Percentiles rank a stretch among this genome's conserved stretches.
These are phyloP conservation scores for Fusarium nodosum DNA, from an alignment of 2,329 filamentous ascomycete genomes.

Conservation along the genomic window DNA sequence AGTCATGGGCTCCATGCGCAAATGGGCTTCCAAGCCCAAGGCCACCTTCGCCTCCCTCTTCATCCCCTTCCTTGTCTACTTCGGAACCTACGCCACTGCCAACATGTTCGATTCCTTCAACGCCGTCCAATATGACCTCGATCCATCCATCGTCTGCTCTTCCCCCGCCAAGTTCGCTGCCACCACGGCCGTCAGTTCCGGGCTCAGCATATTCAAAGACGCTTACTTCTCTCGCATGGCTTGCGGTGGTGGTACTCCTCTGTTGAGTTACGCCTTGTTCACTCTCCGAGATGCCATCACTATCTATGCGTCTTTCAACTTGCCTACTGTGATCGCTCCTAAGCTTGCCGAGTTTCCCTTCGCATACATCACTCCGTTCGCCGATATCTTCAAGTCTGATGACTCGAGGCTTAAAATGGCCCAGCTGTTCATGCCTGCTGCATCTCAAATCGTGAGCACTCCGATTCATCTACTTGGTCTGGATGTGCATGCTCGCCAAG, in stretches of 20 bases:
- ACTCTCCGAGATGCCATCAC: conserved; percentile 45
- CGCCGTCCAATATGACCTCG: conserved; percentile 33
- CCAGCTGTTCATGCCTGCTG: conserved; percentile 44
- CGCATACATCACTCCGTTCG: conserved; percentile 33
- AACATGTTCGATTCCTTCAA: conserved; percentile 48
- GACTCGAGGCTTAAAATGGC: conserved; percentile 46
- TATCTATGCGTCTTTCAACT: conserved; percentile 47
- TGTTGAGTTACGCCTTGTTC: conserved; percentile 45
- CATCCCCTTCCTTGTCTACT: conserved; percentile 48
- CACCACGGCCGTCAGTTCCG: conserved; percentile 44
- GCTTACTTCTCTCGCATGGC: conserved; percentile 43
- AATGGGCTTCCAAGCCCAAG: conserved; percentile 44
- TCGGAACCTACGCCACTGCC: conserved; percentile 48
- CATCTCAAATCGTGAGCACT: conserved; percentile 44
- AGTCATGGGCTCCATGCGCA: conserved; percentile 40
- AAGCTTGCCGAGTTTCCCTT: conserved; percentile 44
- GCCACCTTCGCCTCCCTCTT: conserved; percentile 41
- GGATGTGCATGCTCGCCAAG: conserved; percentile 40
- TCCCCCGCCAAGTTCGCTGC: conserved; percentile 46
- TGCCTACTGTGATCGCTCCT: conserved; percentile 44
- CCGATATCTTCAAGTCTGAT: conserved; percentile 39
- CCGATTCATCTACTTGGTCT: conserved; percentile 46
- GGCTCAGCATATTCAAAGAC: conserved; percentile 45
- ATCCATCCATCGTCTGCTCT: conserved; percentile 40
- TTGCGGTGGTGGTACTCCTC: conserved; percentile 36